phyloP scores from a whole-genome alignment of 371 early-diverging fungal species.

The Rhizomucor pusillus region DNA sequence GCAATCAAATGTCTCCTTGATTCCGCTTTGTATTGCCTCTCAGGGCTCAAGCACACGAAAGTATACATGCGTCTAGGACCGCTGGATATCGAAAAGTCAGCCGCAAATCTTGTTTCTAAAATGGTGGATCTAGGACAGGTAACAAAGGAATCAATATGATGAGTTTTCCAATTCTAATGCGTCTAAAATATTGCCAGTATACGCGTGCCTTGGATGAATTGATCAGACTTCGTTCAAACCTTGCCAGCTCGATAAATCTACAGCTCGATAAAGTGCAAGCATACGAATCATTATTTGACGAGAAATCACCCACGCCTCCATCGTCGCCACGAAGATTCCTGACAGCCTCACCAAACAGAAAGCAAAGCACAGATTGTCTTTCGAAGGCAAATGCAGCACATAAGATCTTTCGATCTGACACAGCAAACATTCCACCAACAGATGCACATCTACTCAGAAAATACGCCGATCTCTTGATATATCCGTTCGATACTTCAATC shows the following conservation, averaged over 20 bases:
- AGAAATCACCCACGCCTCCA: neutral
- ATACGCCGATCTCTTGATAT: constrained; percentile 29
- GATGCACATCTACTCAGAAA: constrained; percentile 18
- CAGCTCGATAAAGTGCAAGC: neutral
- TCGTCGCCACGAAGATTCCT: constrained; percentile 11
- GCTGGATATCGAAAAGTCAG: constrained; percentile 42
- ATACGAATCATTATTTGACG: neutral
- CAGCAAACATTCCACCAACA: no score
- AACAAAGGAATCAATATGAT: neutral
- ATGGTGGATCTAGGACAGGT: constrained; percentile 46
- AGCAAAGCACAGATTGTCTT: neutral
- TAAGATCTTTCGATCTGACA: no score
- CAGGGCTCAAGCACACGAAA: constrained; percentile 38
- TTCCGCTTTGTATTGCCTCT: constrained; percentile 31
- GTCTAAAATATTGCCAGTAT: constrained; percentile 18
- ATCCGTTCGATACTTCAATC: constrained; percentile 28
- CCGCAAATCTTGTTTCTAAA: constrained; percentile 42
- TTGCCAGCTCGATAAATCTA: constrained; percentile 14
- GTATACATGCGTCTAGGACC: constrained; percentile 27
- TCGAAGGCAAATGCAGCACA: no score
- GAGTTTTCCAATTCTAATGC: neutral
- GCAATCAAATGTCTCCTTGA: constrained; percentile 37
- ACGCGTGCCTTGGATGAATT: constrained; percentile 41
- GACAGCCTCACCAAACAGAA: constrained; percentile 9
- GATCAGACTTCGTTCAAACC: constrained; percentile 16